Conservation (phyloP, 2,329 filamentous ascomycete species). For the Penicillium polonicum region DNA sequence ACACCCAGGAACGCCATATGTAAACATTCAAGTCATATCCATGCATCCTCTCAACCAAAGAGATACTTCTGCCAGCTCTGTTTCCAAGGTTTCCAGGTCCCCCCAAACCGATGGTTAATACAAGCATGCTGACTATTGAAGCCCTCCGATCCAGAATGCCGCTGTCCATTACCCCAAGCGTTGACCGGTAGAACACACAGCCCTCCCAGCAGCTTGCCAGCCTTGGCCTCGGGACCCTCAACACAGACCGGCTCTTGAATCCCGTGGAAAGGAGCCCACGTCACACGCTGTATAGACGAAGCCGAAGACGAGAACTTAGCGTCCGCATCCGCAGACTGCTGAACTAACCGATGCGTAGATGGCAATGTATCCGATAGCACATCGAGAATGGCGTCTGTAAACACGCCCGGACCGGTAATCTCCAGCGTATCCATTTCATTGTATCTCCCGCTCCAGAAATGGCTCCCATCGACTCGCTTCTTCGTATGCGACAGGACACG, state of each 20-base stretch:
- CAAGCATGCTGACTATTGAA: conserved; percentile 32
- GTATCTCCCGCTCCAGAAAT: conserved; percentile 20
- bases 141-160: conserved; percentile 32
- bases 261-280: conserved; percentile 37
- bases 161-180: conserved; percentile 39
- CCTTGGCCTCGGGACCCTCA: conserved; percentile 19
- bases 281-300: conserved; percentile 25
- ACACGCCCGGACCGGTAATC: conserved; percentile 36
- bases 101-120: conserved; percentile 36
- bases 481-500: conserved; percentile 35
- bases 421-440: conserved; percentile 32
- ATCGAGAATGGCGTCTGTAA: conserved; percentile 37
- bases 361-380: conserved; percentile 31
- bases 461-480: conserved; percentile 22
- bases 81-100: conserved; percentile 39
- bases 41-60: conserved; percentile 22
- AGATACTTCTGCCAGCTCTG: conserved; percentile 32
- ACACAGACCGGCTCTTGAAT: conserved; percentile 29
- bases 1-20: neutral
- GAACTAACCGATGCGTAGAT: conserved; percentile 25
- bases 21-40: neutral
- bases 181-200: conserved; percentile 90
- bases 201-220: conserved; percentile 66
- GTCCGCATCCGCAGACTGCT: conserved; percentile 25
- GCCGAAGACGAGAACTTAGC: conserved; percentile 17